Evolutionary conservation across 345 rosid genomes (phyloP).

Genomic region (Sonneratia alba): DNA sequence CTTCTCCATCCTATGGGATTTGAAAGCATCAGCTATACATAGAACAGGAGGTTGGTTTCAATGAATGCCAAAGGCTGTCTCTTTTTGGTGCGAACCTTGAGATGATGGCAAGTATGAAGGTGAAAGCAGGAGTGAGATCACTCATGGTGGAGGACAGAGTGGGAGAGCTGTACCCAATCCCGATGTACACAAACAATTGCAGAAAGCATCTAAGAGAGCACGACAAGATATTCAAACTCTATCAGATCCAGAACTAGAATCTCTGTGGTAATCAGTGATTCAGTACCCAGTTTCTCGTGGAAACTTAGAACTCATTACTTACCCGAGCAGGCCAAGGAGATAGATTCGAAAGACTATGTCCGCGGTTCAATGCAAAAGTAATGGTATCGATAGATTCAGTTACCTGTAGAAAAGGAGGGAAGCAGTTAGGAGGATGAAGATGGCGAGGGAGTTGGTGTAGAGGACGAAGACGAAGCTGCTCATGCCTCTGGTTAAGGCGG

Average conservation of each 20-base stretch:
- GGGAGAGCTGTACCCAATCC: slow-evolving; percentile 23
- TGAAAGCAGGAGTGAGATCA: slow-evolving; percentile 19
- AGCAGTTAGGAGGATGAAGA: slow-evolving; percentile 33
- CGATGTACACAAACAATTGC: slow-evolving; percentile 6
- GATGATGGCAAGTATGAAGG: slow-evolving; percentile 18
- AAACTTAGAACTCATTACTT: neutral
- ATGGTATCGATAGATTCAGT: neutral
- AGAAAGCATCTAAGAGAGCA: neutral
- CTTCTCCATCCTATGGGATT: slow-evolving; percentile 15
- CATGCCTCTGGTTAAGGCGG: slow-evolving; percentile 15
- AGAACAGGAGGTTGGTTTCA: neutral
- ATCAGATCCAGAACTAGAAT: neutral
- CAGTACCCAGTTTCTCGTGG: neutral
- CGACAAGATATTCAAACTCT: neutral
- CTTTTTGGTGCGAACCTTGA: slow-evolving; percentile 8
- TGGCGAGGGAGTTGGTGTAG: slow-evolving; percentile 19
- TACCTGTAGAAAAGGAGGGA: slow-evolving; percentile 34
- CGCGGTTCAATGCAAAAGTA: neutral
- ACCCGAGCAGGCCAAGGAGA: neutral
- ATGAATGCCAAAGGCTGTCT: neutral
- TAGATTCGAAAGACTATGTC: neutral
- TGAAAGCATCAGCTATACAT: neutral
- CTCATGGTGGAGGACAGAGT: slow-evolving; percentile 15
- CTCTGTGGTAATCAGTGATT: neutral
- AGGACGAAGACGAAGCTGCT: slow-evolving; percentile 34